Evolutionary conservation across 345 rosid genomes (phyloP), one percentile per base, ranked within the genome.

Genomic region (Populus davidiana): DNA sequence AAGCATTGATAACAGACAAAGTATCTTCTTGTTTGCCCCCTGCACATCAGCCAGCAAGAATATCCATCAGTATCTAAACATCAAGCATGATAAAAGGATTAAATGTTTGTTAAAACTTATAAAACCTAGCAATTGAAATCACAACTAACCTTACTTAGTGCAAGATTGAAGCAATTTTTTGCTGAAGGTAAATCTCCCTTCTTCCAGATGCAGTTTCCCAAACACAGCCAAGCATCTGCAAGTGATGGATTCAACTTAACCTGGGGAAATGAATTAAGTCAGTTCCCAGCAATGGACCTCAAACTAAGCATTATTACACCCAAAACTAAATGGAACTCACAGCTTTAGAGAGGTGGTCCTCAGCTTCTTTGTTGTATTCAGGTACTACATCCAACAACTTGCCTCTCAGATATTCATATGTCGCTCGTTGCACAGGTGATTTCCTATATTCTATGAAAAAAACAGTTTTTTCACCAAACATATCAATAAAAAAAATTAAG

Each of bases 161-260:
- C 91, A 71, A 88, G 95, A 87, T 79, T 88, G 83, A 88, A 87
- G 83, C 93, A 88, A 71, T 91, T 89, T 81, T 87, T 91, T 1
- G 91, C 93, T 0, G 91, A 84, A 69, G 86, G 73, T 49, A 89
- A 86, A 81, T 91, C 95, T 66, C 95, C 95, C 82, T 91, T 91
- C 87, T 91, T 91, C 93, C 95, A 91, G 68, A 91, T 88, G 90
- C 90, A 81, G 80, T 87, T 85, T 59, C 95, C 94, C 81, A 91
- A 81, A 72, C 90, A 89, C 38, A 89, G 79, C 91, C 93, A 91
- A 76, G 95, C 95, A 75, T 91, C 95, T 77, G 87, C 90, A 86
- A 91, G 88, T 70, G 93, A 87, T 29, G 95, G 93, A 85, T 89
- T 88, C 88, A 91, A 78, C 88, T 91, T 91, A 77, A 91, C 91